Evolutionary conservation across 106 monocot genomes (phyloP).

Genomic region (Acorus gramineus): DNA sequence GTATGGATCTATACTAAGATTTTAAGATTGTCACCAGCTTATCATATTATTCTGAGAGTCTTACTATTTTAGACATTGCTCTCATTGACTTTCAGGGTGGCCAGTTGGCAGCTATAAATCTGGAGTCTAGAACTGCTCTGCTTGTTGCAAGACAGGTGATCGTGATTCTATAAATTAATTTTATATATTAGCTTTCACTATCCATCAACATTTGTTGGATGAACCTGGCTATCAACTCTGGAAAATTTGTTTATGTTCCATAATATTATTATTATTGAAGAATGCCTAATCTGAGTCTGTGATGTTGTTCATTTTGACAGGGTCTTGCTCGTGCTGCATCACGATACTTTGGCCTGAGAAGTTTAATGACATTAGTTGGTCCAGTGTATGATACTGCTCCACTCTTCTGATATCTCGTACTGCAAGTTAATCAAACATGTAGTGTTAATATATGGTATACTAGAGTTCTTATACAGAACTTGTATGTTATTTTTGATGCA

Average conservation of each 20-base stretch:
- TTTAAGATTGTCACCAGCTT: not conserved
- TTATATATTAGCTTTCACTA: not conserved
- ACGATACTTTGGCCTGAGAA: constrained; percentile 79
- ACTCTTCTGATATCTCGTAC: constrained; percentile 4
- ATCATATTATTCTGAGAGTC: not conserved
- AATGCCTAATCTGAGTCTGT: not conserved
- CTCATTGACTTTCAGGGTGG: constrained; percentile 50
- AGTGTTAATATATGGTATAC: not conserved
- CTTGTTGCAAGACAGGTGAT: constrained; percentile 83
- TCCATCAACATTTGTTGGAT: too few relatives aligned
- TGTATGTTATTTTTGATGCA: not conserved
- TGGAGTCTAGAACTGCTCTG: constrained; percentile 76
- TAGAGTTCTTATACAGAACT: not conserved
- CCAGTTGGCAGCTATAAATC: constrained; percentile 73
- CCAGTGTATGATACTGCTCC: constrained; percentile 55
- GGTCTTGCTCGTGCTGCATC: constrained; percentile 79
- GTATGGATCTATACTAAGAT: not conserved
- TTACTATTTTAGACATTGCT: not conserved
- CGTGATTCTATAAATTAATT: not conserved
- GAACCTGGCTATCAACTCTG: too few relatives aligned
- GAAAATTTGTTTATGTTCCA: too few relatives aligned
- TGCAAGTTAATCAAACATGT: not conserved
- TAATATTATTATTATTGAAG: not conserved
- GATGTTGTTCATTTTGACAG: constrained; percentile 19
- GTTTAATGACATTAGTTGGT: constrained; percentile 63